phyloP scores from a whole-genome alignment of 768 basidiomycete species.

The Psilocybe cubensis region DNA sequence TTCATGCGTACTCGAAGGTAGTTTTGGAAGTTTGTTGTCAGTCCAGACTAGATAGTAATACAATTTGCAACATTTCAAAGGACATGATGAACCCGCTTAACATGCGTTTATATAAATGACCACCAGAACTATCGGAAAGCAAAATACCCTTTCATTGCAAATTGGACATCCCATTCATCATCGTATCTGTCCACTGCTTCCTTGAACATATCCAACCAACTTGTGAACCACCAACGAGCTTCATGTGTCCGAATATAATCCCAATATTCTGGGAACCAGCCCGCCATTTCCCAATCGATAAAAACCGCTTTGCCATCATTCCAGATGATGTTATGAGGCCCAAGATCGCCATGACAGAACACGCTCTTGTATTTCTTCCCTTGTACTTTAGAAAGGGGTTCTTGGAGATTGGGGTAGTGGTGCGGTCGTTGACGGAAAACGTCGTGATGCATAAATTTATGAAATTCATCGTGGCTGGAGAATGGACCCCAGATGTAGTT shows the following conservation, averaged over 20 bases:
- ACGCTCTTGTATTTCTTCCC: background rate
- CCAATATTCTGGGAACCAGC: slow-evolving; percentile 5
- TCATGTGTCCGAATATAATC: background rate
- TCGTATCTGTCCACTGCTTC: background rate
- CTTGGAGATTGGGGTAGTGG: background rate
- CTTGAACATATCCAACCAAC: background rate
- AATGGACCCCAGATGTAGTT: background rate
- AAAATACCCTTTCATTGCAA: background rate
- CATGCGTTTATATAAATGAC: too few species aligned
- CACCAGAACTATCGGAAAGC: too few species aligned
- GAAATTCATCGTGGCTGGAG: background rate
- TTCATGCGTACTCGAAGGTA: too few species aligned
- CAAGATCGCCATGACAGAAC: slow-evolving; percentile 2
- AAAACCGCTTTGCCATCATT: background rate
- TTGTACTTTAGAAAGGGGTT: background rate
- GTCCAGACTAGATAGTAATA: too few species aligned
- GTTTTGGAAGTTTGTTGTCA: too few species aligned
- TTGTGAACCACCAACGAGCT: background rate
- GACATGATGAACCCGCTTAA: too few species aligned
- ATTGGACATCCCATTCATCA: background rate
- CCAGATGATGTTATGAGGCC: slow-evolving; percentile 1
- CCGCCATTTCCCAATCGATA: slow-evolving; percentile 1
- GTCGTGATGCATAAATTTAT: background rate
- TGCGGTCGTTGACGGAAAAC: background rate
- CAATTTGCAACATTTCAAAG: too few species aligned